Conservation (phyloP, 805 yeast species). For the Isabelozyma pseudorhagii region DNA sequence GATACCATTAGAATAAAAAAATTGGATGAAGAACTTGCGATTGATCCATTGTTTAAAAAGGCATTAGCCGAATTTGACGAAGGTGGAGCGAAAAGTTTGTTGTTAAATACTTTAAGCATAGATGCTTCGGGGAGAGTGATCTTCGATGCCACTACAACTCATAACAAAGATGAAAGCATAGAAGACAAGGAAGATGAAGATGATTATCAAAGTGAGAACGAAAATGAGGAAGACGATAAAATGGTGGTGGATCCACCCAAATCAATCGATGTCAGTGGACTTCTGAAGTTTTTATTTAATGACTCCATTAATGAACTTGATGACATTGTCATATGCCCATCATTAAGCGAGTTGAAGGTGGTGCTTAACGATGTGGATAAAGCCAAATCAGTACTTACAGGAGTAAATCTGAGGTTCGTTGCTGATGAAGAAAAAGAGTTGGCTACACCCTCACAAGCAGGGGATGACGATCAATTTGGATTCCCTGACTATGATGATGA, state of each 20-base stretch:
- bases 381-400: slow-evolving; percentile 44
- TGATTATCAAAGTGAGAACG: background rate
- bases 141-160: slow-evolving; percentile 57
- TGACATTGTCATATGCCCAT: slow-evolving; percentile 60
- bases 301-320: slow-evolving; percentile 16
- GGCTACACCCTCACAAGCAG: background rate
- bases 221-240: slow-evolving; percentile 1
- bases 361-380: slow-evolving; percentile 55
- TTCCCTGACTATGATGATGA: slow-evolving; percentile 7
- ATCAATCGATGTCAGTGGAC: slow-evolving; percentile 14
- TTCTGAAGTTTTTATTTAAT: slow-evolving; percentile 19
- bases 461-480: slow-evolving; percentile 4
- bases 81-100: slow-evolving; percentile 73
- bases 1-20: slow-evolving; percentile 50
- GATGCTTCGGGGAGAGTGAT: slow-evolving; percentile 55
- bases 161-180: slow-evolving; percentile 6
- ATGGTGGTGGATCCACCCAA: slow-evolving; percentile 1
- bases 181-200: slow-evolving; percentile 13
- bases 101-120: slow-evolving; percentile 58
- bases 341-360: slow-evolving; percentile 56
- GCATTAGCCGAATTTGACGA: slow-evolving; percentile 78
- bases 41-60: slow-evolving; percentile 74
- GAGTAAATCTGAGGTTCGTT: slow-evolving; percentile 36
- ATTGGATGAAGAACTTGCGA: slow-evolving; percentile 60
- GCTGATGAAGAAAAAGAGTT: slow-evolving; percentile 7